Evolutionary conservation across 768 basidiomycete species (phyloP), one percentile per base, ranked within the genome.

Genomic region (Lentinula lateritia): DNA sequence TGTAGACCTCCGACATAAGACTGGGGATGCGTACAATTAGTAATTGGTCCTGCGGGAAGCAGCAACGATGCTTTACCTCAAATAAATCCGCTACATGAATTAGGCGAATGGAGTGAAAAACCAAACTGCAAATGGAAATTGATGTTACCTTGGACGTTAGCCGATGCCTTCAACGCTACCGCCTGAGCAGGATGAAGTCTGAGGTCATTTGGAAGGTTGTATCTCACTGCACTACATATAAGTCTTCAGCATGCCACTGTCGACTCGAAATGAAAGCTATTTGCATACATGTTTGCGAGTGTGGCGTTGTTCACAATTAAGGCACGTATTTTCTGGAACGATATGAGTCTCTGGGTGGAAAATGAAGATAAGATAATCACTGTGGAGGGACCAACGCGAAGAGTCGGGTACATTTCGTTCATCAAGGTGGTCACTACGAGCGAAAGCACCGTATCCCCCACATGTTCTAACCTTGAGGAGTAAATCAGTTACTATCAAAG

Each of bases 1-100:
- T 83, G 92, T 16, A 93, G 73, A 0, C 90, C 91, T n/a, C 90
- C 91, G 35, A 92, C 81, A 69, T 86, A 93, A 2, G 91, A 82
- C 90, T 93, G 65, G 38, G 52, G 32, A 62, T 50, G 10, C 13
- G 8, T 20, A 39, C 23, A 43, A n/a, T 34, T 39, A 28, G 6
- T 23, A n/a, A 43, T 28, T 28, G 38, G 13, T 13, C 43, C 38
- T 6, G 16, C 13, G 52, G 39, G 8, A 50, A 10, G 9, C 3
- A 43, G 43, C 36, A 53, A 9, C 23, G 50, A 38, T 55, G 50
- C 28, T 76, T 65, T 66, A 89, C 90, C 81, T 93, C 91, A 66
- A 93, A 88, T 23, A 91, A 78, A 67, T 93, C 89, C 53, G 91
- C 91, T 92, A 67, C 28, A 63, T 56, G 28, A 39, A 53, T 43